These are phyloP conservation scores for Cucumis hystrix DNA, from an alignment of 306 rosid species.

Conservation along the genomic window DNA sequence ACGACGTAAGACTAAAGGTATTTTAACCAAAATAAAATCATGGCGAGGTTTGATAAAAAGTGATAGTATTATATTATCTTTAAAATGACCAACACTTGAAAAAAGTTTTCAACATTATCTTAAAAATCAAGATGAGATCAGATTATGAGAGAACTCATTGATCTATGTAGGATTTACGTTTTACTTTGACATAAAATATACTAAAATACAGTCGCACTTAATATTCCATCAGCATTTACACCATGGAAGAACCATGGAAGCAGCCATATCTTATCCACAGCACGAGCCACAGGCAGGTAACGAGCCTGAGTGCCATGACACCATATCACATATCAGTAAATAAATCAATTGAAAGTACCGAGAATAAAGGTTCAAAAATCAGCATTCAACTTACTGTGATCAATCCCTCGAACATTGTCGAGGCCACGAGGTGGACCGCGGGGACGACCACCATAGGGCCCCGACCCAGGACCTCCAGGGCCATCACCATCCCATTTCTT, in stretches of 20 bases:
- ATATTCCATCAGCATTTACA: not conserved
- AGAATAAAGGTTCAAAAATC: not conserved
- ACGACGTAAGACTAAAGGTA: too few relatives aligned
- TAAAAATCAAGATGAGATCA: not conserved
- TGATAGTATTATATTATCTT: too few relatives aligned
- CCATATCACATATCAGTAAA: not conserved
- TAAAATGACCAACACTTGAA: too few relatives aligned
- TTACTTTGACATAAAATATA: not conserved
- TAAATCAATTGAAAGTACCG: not conserved
- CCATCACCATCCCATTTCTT: slow-evolving; percentile 90
- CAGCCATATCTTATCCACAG: slow-evolving; percentile 50
- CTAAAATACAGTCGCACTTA: not conserved
- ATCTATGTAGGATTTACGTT: not conserved
- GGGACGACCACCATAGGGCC: slow-evolving; percentile 72
- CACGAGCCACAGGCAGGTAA: slow-evolving; percentile 96
- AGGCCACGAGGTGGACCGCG: slow-evolving; percentile 82
- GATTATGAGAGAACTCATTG: not conserved
- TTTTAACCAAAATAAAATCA: too few relatives aligned
- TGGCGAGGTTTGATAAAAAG: too few relatives aligned
- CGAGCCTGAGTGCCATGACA: slow-evolving; percentile 47
- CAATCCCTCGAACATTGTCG: slow-evolving; percentile 80
- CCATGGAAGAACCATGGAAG: not conserved
- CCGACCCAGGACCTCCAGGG: slow-evolving; percentile 78
- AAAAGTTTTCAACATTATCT: too few relatives aligned
- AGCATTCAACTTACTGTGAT: slow-evolving; percentile 59